Conservation (phyloP, 495 filamentous ascomycete species). For the Penicillium roqueforti region DNA sequence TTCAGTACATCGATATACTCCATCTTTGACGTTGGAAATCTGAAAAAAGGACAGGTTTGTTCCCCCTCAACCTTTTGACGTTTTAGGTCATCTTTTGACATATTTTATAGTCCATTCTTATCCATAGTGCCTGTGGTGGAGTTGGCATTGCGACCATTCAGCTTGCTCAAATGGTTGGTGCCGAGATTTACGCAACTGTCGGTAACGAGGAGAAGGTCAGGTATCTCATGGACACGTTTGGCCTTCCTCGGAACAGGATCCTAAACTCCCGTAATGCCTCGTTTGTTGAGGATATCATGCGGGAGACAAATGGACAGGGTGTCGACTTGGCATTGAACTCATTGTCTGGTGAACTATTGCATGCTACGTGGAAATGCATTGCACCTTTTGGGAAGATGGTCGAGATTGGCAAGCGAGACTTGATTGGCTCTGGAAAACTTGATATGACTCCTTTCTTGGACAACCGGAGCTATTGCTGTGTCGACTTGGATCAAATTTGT, state of each 20-base stretch:
- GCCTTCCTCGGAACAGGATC: constrained; percentile 24
- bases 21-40: constrained; percentile 30
- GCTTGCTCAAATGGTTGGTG: constrained; percentile 29
- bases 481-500: constrained; percentile 18
- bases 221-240: constrained; percentile 28
- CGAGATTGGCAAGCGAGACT: constrained; percentile 34
- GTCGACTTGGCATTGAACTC: constrained; percentile 35
- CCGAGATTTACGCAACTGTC: constrained; percentile 36
- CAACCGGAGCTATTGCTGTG: constrained; percentile 23
- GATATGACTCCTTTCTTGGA: constrained; percentile 33
- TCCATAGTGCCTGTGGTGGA: constrained; percentile 42
- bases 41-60: constrained; percentile 25
- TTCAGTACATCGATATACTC: constrained; percentile 39
- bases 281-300: constrained; percentile 19
- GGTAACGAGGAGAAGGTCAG: constrained; percentile 40
- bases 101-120: constrained; percentile 29
- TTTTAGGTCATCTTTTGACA: not conserved
- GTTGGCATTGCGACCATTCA: constrained; percentile 41
- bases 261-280: constrained; percentile 15
- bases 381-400: constrained; percentile 30
- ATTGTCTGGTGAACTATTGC: constrained; percentile 28
- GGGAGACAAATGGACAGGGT: constrained; percentile 19
- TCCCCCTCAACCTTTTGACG: not conserved
- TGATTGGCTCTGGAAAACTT: constrained; percentile 24
- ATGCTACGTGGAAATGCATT: constrained; percentile 29